Evolutionary conservation across 2,329 filamentous ascomycete genomes (phyloP).

Genomic region (Ophiosphaerella korrae): DNA sequence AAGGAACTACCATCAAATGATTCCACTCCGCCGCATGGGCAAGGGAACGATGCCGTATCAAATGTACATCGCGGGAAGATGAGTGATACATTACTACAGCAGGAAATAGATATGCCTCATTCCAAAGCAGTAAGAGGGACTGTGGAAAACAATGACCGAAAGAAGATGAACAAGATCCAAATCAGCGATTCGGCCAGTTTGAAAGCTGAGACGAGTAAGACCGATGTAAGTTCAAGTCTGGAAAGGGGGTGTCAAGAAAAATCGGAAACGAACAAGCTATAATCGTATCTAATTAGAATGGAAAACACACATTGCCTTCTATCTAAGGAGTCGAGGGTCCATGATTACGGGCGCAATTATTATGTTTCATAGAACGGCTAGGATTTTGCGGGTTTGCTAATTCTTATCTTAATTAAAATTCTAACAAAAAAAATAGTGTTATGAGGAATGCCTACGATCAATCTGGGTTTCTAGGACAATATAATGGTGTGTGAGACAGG

Average conservation of each 20-base stretch:
- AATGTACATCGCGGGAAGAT: slow-evolving; percentile 10
- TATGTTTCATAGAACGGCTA: too few species aligned
- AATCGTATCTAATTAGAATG: background rate
- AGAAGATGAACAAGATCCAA: slow-evolving; percentile 30
- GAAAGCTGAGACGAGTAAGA: slow-evolving; percentile 35
- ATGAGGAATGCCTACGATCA: too few species aligned
- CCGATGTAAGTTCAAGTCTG: slow-evolving; percentile 15
- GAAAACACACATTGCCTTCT: too few species aligned
- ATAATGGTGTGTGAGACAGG: too few species aligned
- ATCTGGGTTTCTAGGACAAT: too few species aligned
- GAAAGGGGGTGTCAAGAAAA: slow-evolving; percentile 27
- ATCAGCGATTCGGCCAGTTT: slow-evolving; percentile 38
- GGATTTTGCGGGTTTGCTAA: too few species aligned
- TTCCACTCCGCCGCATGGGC: slow-evolving; percentile 12
- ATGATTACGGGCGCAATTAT: too few species aligned
- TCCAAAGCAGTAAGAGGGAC: slow-evolving; percentile 35
- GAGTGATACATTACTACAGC: slow-evolving; percentile 1
- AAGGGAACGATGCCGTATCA: slow-evolving; percentile 14
- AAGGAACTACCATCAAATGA: slow-evolving; percentile 16
- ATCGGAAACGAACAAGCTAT: slow-evolving; percentile 24
- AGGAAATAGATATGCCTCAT: slow-evolving; percentile 19
- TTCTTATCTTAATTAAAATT: too few species aligned
- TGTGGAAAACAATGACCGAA: slow-evolving; percentile 23
- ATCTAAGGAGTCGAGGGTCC: too few species aligned
- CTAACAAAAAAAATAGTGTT: too few species aligned